These are phyloP conservation scores for Dryas octopetala DNA, from an alignment of 306 rosid species.

Conservation along the genomic window DNA sequence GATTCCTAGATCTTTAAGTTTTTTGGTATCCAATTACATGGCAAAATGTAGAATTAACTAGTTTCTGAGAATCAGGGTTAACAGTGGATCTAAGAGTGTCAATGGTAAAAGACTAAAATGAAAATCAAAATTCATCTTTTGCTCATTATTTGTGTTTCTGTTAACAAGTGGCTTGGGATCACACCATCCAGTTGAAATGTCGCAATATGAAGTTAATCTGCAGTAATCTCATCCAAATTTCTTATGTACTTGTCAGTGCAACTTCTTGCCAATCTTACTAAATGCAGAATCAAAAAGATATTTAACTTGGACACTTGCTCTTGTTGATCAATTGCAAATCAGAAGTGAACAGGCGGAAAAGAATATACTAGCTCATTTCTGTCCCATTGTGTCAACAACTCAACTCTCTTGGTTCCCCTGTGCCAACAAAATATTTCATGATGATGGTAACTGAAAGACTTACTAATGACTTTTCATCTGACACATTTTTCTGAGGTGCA, in stretches of 20 bases:
- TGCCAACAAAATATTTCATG: background rate
- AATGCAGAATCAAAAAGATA: background rate
- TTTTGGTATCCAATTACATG: background rate
- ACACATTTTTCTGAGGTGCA: background rate
- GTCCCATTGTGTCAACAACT: background rate
- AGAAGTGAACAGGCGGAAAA: background rate
- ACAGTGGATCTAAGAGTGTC: background rate
- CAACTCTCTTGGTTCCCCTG: background rate
- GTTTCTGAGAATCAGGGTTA: background rate
- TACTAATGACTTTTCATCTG: background rate
- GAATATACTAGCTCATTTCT: background rate
- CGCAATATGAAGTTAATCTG: background rate
- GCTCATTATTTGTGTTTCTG: background rate
- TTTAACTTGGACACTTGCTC: background rate
- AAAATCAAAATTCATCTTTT: background rate
- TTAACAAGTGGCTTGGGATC: conserved; percentile 4
- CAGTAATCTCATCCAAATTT: background rate
- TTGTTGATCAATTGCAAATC: background rate
- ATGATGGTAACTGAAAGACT: background rate
- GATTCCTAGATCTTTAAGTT: background rate
- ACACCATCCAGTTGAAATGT: background rate
- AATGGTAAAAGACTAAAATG: background rate
- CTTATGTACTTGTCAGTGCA: background rate
- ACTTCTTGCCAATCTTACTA: background rate
- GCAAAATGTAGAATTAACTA: background rate